Percentiles rank a stretch among this genome's conserved stretches.
Conservation (phyloP, 2,329 filamentous ascomycete genomes). For the Dryadomyces quercus-mongolicae region DNA sequence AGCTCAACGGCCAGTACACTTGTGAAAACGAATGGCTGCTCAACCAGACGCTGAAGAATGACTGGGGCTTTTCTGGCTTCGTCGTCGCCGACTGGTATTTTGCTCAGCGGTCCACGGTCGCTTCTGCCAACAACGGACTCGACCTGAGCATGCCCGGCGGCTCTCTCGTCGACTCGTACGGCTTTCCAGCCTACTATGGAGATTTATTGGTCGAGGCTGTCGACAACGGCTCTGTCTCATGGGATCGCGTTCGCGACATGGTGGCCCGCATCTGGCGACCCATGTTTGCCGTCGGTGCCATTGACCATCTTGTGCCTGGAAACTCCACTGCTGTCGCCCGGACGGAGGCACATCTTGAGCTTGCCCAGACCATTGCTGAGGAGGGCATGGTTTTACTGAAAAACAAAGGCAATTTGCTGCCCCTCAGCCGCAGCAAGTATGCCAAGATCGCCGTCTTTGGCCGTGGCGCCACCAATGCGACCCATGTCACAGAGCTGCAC, state of each 20-base stretch:
- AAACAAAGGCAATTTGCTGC: too few relatives aligned
- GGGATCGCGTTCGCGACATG: conserved; percentile 86
- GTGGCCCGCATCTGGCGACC: conserved; percentile 43
- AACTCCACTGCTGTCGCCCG: too few relatives aligned
- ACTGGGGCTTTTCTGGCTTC: conserved; percentile 38
- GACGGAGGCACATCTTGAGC: too few relatives aligned
- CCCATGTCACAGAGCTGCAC: too few relatives aligned
- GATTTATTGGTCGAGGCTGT: not conserved
- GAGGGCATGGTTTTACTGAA: too few relatives aligned
- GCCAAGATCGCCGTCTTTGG: too few relatives aligned
- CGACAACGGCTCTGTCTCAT: conserved; percentile 50
- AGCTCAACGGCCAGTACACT: conserved; percentile 58
- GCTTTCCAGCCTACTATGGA: not conserved
- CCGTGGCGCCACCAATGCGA: too few relatives aligned
- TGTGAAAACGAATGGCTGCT: conserved; percentile 57
- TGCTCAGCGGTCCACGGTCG: conserved; percentile 51
- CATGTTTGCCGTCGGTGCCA: too few relatives aligned
- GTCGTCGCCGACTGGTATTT: conserved; percentile 11
- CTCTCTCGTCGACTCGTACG: not conserved
- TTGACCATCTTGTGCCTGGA: too few relatives aligned
- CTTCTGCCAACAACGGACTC: conserved; percentile 57
- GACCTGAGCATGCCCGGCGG: conserved; percentile 81
- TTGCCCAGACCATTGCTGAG: too few relatives aligned
- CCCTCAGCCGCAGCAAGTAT: too few relatives aligned
- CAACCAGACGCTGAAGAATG: conserved; percentile 54